Conservation (phyloP, 306 rosid genomes). For the Erythrophleum fordii region DNA sequence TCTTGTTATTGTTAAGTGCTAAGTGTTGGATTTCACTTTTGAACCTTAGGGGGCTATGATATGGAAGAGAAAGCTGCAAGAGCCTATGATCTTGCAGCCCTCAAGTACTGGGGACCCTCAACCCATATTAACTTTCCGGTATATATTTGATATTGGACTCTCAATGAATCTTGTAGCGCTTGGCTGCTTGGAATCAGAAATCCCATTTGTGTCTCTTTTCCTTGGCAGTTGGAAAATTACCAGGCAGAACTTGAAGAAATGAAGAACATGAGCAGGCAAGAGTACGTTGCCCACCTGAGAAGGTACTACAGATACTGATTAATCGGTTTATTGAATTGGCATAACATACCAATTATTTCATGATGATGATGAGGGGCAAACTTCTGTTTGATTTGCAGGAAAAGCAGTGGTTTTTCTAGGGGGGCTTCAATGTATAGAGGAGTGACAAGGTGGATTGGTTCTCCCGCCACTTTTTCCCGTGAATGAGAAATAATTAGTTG, state of each 20-base stretch:
- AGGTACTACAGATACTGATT: slow-evolving; percentile 49
- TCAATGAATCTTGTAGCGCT: neutral
- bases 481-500: neutral
- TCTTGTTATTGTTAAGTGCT: neutral
- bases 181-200: neutral
- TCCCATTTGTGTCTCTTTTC: neutral
- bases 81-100: slow-evolving; percentile 97
- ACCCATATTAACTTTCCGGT: slow-evolving; percentile 94
- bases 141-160: slow-evolving; percentile 7
- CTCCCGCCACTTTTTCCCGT: neutral
- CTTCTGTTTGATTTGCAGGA: slow-evolving; percentile 57
- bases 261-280: slow-evolving; percentile 97
- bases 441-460: slow-evolving; percentile 78
- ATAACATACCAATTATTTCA: neutral
- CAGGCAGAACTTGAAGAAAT: slow-evolving; percentile 75
- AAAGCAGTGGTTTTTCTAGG: slow-evolving; percentile 96
- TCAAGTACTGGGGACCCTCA: slow-evolving; percentile 95
- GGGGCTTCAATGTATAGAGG: slow-evolving; percentile 99
- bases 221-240: slow-evolving; percentile 77
- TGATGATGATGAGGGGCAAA: neutral
- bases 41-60: slow-evolving; percentile 87
- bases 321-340: neutral
- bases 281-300: slow-evolving; percentile 94
- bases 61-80: slow-evolving; percentile 99
- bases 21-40: slow-evolving; percentile 4